Evolutionary conservation across 2,329 filamentous ascomycete genomes (phyloP), one percentile per base, ranked within the genome.

Genomic region (Tolypocladium tundrense): DNA sequence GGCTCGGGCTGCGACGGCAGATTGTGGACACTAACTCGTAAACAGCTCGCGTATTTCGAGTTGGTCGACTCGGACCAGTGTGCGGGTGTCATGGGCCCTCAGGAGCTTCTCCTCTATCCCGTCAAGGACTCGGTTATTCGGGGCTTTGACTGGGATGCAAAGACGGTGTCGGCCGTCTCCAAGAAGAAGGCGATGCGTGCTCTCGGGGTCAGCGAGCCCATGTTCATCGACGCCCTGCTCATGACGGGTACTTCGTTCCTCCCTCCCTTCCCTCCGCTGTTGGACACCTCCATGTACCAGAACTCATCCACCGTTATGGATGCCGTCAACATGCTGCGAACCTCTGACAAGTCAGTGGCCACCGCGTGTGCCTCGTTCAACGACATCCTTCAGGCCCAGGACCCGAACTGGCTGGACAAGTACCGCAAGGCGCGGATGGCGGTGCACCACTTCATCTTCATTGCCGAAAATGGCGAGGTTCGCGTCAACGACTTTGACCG

Each of bases 401-500:
- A 90, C 48, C 77, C 87, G 19, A 82, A 88, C 55, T 99, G 96
- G 79, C 78, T 90, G 39, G 88, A 93, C 69, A 90, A 88, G 67
- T 99, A 91, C 70, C 88, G 88, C 68, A 92, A 90, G 71, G 91
- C 91, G 27, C 86, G 87, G 61, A 87, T 95, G 81, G 87, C 87
- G 1, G 84, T 97, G 54, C 88, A 91, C 67, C 93, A 97, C 71
- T 92, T 93, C 71, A 87, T 95, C 45, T 85, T 92, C 66, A 85
- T 96, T 63, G 84, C 86, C 40, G 80, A 84, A 57, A 84, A 83
- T n/a, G 94, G 94, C 45, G 85, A 88, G 66, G 82, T 96, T 54
- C 82, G 84, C 60, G 88, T 91, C 19, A 80, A 90, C 65, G 86
- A 92, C 65, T 82, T 79, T 57, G 87, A 90, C 9, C 80, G 84